A percentile compares a stretch with the other conserved stretches of the same genome.
phyloP scores from a whole-genome alignment of 257 asterid genomes.

The Penstemon eatonii region DNA sequence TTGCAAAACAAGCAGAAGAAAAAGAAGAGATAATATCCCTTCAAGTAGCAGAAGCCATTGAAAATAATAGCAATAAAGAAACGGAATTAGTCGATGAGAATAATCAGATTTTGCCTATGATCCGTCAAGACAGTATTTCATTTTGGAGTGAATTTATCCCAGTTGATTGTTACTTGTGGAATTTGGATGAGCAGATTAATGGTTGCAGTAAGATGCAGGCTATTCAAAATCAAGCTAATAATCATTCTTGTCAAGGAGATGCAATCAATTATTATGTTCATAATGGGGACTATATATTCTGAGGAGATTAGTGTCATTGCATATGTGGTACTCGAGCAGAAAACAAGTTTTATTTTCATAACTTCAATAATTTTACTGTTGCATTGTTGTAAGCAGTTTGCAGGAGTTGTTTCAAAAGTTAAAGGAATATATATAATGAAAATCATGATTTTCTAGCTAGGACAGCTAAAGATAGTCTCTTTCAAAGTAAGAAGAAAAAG shows the following conservation, averaged over 20 bases:
- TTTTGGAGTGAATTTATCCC: slow-evolving; percentile 35
- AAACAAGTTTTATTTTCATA: not conserved
- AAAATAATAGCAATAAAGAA: not conserved
- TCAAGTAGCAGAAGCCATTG: too few relatives aligned
- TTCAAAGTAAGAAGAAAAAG: not conserved
- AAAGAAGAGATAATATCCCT: not conserved
- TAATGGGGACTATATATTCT: slow-evolving; percentile 39
- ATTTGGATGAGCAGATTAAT: slow-evolving; percentile 35
- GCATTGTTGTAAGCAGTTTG: too few relatives aligned
- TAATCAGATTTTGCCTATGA: slow-evolving; percentile 9
- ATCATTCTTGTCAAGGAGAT: slow-evolving; percentile 29
- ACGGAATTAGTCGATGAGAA: slow-evolving; percentile 2
- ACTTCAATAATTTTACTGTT: too few relatives aligned
- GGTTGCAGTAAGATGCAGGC: slow-evolving; percentile 32
- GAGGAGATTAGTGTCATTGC: not conserved
- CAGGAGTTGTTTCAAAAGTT: too few relatives aligned
- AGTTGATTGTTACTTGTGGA: slow-evolving; percentile 42
- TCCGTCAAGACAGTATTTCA: slow-evolving; percentile 18
- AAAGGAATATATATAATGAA: too few relatives aligned
- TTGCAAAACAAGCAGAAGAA: not conserved
- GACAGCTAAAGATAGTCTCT: too few relatives aligned
- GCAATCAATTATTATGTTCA: slow-evolving; percentile 19
- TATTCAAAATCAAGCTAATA: slow-evolving; percentile 33
- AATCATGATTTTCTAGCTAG: too few relatives aligned
- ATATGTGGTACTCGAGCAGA: not conserved